Percentiles rank a stretch among this genome's conserved stretches.
Conservation (phyloP, 83 land plant genomes). For the Picea abies region DNA sequence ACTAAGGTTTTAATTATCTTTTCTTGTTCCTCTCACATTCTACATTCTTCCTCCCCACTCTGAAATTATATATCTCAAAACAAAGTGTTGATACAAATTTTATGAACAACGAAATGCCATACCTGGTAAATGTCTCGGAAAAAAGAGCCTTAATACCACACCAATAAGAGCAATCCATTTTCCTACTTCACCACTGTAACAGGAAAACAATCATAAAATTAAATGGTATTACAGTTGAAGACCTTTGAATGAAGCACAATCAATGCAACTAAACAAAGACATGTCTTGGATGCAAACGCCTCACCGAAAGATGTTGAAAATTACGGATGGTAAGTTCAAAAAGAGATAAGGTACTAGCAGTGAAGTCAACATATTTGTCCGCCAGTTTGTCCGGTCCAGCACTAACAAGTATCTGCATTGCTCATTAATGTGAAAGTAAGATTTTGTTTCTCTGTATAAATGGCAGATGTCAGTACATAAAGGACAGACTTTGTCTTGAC, state of each 20-base stretch:
- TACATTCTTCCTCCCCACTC: not conserved
- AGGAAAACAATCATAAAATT: not conserved
- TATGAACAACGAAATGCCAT: not conserved
- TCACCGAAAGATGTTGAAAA: constrained; percentile 69
- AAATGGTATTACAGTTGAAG: not conserved
- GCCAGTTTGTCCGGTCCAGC: constrained; percentile 93
- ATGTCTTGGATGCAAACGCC: not conserved
- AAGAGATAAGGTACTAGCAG: constrained; percentile 88
- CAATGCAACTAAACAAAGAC: too few relatives aligned
- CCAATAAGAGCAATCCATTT: constrained; percentile 91
- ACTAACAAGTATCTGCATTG: constrained; percentile 84
- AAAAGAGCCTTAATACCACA: constrained; percentile 77
- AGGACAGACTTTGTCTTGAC: too few relatives aligned
- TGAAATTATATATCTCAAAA: not conserved
- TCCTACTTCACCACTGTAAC: constrained; percentile 69
- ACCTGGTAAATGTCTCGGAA: constrained; percentile 86
- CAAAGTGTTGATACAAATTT: too few relatives aligned
- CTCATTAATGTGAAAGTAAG: not conserved
- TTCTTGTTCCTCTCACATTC: too few relatives aligned
- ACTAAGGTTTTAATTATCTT: too few relatives aligned
- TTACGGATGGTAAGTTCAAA: constrained; percentile 62
- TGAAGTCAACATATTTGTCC: constrained; percentile 79
- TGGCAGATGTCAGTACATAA: too few relatives aligned
- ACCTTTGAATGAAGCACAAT: not conserved
- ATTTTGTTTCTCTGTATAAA: too few relatives aligned